Evolutionary conservation across 306 rosid genomes (phyloP), one percentile per base, ranked within the genome.

Genomic region (Vigna trinervia): DNA sequence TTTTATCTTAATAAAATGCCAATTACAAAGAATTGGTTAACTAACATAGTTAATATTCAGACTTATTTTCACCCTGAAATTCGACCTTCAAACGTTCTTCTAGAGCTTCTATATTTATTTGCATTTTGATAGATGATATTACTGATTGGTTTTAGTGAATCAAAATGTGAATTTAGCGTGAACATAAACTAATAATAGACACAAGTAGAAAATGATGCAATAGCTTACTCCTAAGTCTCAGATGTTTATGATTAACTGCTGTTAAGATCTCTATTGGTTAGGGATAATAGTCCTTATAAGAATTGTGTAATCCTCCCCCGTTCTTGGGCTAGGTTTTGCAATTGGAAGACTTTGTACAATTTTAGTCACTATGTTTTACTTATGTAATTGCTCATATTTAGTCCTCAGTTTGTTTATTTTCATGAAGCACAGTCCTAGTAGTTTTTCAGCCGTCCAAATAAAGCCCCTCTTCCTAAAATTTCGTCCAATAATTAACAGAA

Each of bases 101-200:
- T 36, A 17, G 8, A 41, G 58, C 48, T 51, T 52, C 39, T 26
- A 32, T 51, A 30, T 11, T 41, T 28, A 19, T 17, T 45, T 75
- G 50, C 71, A 46, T 47, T 34, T 19, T 28, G 60, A 74, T 60
- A 61, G 34, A 12, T 28, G 48, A 75, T 46, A 75, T 48, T 34
- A 6, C 11, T 46, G 51, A 47, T 8, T 48, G 63, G 38, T 61
- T 61, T 47, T 32, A 39, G 41, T 38, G 38, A 28, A 56, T 73
- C 23, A 56, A 56, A 56, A 54, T 20, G 13, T 72, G 52, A 41
- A 6, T 19, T 20, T 73, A 1, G 39, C 15, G 5, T 41, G 54
- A 56, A 57, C 69, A 23, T 28, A 23, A 54, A 58, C 17, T 43
- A 45, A 48, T 41, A 20, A n/a, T 34, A 36, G 32, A 34, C 36